Conservation (phyloP, 2,329 filamentous ascomycete genomes). For the Chaetoscypha palmicola region DNA sequence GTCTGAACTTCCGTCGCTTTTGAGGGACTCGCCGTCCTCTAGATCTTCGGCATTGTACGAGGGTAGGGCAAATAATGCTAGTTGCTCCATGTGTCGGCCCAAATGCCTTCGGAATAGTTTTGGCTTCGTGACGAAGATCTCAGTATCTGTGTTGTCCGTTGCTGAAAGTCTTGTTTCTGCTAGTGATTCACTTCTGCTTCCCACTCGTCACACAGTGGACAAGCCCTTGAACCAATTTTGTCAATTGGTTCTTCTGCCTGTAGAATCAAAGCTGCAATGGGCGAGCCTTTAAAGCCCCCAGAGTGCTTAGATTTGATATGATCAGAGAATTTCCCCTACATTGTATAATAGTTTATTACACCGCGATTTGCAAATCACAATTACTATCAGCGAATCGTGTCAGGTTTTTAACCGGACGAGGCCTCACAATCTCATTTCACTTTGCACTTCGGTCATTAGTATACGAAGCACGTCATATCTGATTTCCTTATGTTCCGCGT, state of each 20-base stretch:
- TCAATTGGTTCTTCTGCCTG: conserved; percentile 22
- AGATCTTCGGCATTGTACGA: not conserved
- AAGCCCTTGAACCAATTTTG: conserved; percentile 21
- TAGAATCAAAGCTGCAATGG: conserved; percentile 20
- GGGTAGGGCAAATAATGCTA: conserved; percentile 23
- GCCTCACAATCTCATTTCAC: too few species aligned
- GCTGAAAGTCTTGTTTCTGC: not conserved
- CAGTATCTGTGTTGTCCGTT: not conserved
- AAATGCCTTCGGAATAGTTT: conserved; percentile 21
- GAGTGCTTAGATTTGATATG: conserved; percentile 16
- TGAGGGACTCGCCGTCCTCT: too few species aligned
- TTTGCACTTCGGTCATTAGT: too few species aligned
- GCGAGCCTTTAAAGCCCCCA: conserved; percentile 4
- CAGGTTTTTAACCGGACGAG: too few species aligned
- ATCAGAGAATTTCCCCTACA: conserved; percentile 10
- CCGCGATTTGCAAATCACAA: too few species aligned
- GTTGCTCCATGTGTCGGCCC: conserved; percentile 24
- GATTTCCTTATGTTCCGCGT: too few species aligned
- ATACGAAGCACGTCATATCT: too few species aligned
- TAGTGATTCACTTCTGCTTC: conserved; percentile 9
- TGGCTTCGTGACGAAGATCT: conserved; percentile 13
- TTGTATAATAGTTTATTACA: too few species aligned
- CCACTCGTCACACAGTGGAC: conserved; percentile 31
- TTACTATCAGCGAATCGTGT: too few species aligned
- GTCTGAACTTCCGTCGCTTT: too few species aligned